phyloP scores from a whole-genome alignment of 257 asterid species.

The Solanum pimpinellifolium region DNA sequence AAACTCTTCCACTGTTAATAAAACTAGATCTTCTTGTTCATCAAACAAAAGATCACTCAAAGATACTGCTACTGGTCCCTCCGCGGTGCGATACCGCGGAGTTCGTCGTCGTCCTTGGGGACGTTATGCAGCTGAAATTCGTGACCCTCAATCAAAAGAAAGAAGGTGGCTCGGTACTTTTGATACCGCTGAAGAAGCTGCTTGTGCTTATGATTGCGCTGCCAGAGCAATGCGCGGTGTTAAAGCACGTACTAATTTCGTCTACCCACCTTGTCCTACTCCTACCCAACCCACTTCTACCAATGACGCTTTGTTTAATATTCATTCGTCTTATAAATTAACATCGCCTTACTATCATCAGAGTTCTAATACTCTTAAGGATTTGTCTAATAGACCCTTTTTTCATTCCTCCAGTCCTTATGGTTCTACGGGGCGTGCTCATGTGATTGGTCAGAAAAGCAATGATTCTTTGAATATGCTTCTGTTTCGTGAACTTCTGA shows the following conservation, averaged over 20 bases:
- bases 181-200: conserved; percentile 93
- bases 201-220: conserved; percentile 86
- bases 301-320: not conserved
- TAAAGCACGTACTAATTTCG: conserved; percentile 75
- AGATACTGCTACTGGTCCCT: conserved; percentile 10
- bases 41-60: conserved; percentile 37
- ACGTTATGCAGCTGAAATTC: conserved; percentile 84
- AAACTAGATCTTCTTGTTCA: conserved; percentile 7
- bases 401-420: conserved; percentile 9
- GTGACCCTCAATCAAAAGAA: conserved; percentile 83
- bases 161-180: conserved; percentile 92
- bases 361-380: not conserved
- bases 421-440: not conserved
- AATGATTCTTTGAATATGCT: conserved; percentile 8
- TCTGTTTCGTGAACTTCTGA: conserved; percentile 28
- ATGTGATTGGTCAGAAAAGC: not conserved
- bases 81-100: conserved; percentile 59
- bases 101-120: conserved; percentile 99
- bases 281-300: not conserved
- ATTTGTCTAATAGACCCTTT: not conserved
- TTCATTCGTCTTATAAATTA: not conserved
- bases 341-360: not conserved
- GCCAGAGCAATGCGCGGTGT: conserved; percentile 95
- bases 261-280: conserved; percentile 42
- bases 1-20: conserved; percentile 14